phyloP scores from a whole-genome alignment of 2,329 filamentous ascomycete species.

The Diaporthe citri region DNA sequence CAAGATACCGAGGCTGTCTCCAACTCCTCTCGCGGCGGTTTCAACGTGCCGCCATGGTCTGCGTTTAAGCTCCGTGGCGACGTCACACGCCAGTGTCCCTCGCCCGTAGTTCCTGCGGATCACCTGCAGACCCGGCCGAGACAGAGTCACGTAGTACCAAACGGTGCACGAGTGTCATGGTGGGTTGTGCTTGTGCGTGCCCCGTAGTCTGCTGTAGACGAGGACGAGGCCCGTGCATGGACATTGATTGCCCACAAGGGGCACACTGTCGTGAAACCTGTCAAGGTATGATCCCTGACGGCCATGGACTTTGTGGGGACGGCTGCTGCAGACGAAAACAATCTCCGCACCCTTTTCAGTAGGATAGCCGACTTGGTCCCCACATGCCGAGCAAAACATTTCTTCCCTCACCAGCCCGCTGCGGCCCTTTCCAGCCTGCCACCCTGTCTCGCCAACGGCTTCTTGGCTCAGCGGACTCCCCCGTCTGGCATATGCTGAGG shows the following conservation, averaged over 20 bases:
- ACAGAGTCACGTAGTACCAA: neutral
- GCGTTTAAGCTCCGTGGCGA: neutral
- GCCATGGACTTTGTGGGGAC: neutral
- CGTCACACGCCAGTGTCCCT: conserved; percentile 3
- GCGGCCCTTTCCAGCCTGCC: neutral
- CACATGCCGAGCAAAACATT: conserved; percentile 9
- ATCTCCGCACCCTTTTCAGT: conserved; percentile 21
- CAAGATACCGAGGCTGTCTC: conserved; percentile 9
- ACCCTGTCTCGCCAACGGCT: neutral
- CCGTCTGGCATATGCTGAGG: conserved; percentile 8
- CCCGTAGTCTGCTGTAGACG: neutral
- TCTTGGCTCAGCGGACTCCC: conserved; percentile 10
- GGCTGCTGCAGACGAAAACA: neutral
- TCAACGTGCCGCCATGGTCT: neutral
- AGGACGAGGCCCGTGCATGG: no score
- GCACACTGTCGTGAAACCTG: neutral
- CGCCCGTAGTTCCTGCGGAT: neutral
- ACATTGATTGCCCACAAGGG: neutral
- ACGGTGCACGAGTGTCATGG: conserved; percentile 17
- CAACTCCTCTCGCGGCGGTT: neutral
- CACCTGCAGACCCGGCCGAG: neutral
- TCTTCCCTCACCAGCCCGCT: neutral
- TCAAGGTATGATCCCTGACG: conserved; percentile 26
- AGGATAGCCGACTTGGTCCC: conserved; percentile 21
- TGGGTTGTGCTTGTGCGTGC: conserved; percentile 4